Percentiles rank a stretch among this genome's conserved stretches.
These are phyloP conservation scores for Euphorbia schlechtendalii DNA, from an alignment of 441 rosid genomes.

Conservation along the genomic window DNA sequence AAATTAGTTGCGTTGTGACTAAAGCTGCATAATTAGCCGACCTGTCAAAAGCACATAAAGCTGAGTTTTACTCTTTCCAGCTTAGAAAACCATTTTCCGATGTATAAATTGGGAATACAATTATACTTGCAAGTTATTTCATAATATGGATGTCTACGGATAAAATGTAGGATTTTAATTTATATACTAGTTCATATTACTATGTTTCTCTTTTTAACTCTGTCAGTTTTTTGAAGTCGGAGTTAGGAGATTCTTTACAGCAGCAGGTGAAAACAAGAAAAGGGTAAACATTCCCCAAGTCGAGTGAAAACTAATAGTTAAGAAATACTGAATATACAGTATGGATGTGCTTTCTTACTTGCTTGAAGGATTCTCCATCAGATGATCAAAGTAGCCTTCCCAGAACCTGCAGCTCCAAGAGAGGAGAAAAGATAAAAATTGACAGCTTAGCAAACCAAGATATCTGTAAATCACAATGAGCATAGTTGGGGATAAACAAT, in stretches of 20 bases:
- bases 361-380: slow-evolving; percentile 79
- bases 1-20: slow-evolving; percentile 76
- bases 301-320: not conserved
- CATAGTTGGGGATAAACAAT: not conserved
- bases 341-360: slow-evolving; percentile 47
- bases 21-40: slow-evolving; percentile 81
- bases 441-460: not conserved
- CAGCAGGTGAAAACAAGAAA: not conserved
- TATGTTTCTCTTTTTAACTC: not conserved
- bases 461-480: not conserved
- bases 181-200: not conserved
- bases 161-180: not conserved
- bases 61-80: slow-evolving; percentile 9
- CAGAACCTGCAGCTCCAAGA: slow-evolving; percentile 63
- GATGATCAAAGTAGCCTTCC: slow-evolving; percentile 95
- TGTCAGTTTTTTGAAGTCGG: not conserved
- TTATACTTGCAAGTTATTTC: not conserved
- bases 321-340: slow-evolving; percentile 10
- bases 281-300: not conserved
- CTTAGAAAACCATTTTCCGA: not conserved
- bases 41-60: slow-evolving; percentile 36
- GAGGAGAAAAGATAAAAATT: not conserved
- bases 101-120: not conserved
- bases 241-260: not conserved
- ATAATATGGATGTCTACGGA: not conserved